Evolutionary conservation across 352 stramenopile genomes (phyloP).

Genomic region (Phytophthora tentaculata): DNA sequence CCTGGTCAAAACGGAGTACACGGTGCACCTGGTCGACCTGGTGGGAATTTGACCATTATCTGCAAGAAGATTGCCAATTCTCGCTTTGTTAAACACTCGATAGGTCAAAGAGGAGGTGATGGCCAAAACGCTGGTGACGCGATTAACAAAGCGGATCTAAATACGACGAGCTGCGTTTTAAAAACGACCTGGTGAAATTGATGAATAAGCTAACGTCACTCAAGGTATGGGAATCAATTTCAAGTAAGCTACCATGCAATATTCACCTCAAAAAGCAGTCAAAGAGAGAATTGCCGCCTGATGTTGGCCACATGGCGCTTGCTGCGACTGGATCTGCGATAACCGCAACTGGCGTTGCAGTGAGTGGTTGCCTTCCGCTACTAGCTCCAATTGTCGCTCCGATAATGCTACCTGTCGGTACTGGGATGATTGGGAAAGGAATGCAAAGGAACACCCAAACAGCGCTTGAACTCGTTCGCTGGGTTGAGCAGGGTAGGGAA

Average conservation of each 20-base stretch:
- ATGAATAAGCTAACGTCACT: not conserved
- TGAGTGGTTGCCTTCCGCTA: conserved; percentile 3
- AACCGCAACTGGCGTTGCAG: conserved; percentile 1
- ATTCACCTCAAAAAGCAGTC: not conserved
- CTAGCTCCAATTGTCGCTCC: conserved; percentile 5
- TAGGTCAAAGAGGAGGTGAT: not conserved
- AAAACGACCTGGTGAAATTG: not conserved
- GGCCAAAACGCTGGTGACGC: not conserved
- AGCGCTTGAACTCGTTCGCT: conserved; percentile 1
- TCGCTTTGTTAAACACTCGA: not conserved
- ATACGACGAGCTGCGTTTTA: not conserved
- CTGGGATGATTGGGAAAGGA: conserved; percentile 2
- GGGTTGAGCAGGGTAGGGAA: not conserved
- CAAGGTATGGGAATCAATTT: not conserved
- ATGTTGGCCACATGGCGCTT: not conserved
- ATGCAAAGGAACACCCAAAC: conserved; percentile 1
- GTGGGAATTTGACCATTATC: not conserved
- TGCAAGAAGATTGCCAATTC: not conserved
- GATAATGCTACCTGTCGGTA: conserved; percentile 7
- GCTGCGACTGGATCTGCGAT: not conserved
- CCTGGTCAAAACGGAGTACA: not conserved
- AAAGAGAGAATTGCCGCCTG: not conserved
- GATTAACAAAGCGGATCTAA: not conserved
- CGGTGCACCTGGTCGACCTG: not conserved
- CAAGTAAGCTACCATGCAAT: not conserved